Conservation (phyloP, 1,284 basidiomycete genomes). For the Boletus mariae region DNA sequence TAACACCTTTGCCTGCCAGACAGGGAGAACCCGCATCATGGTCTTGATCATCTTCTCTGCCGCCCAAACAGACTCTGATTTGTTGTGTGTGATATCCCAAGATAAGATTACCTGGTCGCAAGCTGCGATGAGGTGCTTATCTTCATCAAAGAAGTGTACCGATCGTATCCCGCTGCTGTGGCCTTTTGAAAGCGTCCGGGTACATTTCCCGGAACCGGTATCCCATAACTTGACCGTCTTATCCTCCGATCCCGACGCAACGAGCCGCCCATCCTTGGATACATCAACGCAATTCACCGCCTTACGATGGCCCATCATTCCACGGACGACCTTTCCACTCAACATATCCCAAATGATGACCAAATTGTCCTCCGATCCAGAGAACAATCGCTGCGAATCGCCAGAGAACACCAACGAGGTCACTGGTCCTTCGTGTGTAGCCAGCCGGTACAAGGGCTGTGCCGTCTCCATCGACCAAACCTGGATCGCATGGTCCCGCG, state of each 20-base stretch:
- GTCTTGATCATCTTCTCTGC: not conserved
- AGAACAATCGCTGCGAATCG: conserved; percentile 14
- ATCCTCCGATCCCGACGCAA: conserved; percentile 22
- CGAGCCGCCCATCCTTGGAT: conserved; percentile 12
- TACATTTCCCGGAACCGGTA: conserved; percentile 13
- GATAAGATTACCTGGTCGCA: conserved; percentile 13
- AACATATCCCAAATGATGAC: conserved; percentile 21
- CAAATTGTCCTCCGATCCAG: conserved; percentile 23
- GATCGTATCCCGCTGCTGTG: conserved; percentile 14
- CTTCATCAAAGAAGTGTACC: conserved; percentile 14
- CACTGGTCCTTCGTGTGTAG: conserved; percentile 20
- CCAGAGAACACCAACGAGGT: conserved; percentile 13
- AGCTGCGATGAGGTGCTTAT: conserved; percentile 11
- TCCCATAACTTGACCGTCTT: conserved; percentile 25
- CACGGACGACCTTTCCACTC: conserved; percentile 15
- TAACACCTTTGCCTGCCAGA: conserved; percentile 8
- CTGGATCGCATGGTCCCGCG: conserved; percentile 18
- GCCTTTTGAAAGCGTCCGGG: conserved; percentile 15
- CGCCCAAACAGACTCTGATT: conserved; percentile 9
- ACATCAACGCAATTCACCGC: conserved; percentile 19
- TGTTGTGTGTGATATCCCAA: conserved; percentile 13
- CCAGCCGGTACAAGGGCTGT: conserved; percentile 10
- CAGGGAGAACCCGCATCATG: not conserved
- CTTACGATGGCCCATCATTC: conserved; percentile 18
- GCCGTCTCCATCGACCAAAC: conserved; percentile 19